Conservation (phyloP, 2,329 filamentous ascomycete species). For the Tolypocladium tropicale region DNA sequence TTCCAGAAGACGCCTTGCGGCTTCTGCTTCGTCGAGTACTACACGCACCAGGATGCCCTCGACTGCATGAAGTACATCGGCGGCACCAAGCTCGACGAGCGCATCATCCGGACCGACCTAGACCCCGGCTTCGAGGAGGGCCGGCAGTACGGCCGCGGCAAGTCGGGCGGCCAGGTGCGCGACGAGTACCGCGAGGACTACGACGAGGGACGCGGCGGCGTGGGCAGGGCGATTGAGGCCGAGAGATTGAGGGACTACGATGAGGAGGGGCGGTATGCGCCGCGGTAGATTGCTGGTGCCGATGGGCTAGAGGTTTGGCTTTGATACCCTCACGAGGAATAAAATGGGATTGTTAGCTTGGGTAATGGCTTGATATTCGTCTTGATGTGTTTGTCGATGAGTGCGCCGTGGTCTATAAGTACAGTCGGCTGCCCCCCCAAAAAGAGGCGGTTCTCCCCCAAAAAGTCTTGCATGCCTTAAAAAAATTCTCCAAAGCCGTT, state of each 20-base stretch:
- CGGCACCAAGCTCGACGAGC: conserved; percentile 94
- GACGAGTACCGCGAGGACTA: conserved; percentile 98
- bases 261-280: conserved; percentile 22
- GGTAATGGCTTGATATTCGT: background rate
- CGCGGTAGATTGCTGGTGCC: background rate
- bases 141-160: conserved; percentile 88
- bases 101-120: conserved; percentile 88
- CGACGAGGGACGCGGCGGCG: conserved; percentile 85
- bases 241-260: conserved; percentile 35
- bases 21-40: conserved; percentile 99
- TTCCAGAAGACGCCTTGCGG: conserved; percentile 97
- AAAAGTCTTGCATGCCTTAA: background rate
- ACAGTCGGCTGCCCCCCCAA: conserved; percentile 5
- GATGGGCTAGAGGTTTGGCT: conserved; percentile 3
- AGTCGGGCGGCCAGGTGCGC: conserved; percentile 90
- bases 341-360: background rate
- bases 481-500: background rate
- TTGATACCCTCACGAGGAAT: conserved; percentile 15
- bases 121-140: conserved; percentile 96
- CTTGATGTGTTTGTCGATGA: background rate
- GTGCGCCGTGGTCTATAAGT: conserved; percentile 11
- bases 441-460: background rate
- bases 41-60: conserved; percentile 91
- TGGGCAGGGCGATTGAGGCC: conserved; percentile 63
- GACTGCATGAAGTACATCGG: conserved; percentile 99